phyloP scores from a whole-genome alignment of 495 filamentous ascomycete genomes.

The Hypoxylon perforatum region DNA sequence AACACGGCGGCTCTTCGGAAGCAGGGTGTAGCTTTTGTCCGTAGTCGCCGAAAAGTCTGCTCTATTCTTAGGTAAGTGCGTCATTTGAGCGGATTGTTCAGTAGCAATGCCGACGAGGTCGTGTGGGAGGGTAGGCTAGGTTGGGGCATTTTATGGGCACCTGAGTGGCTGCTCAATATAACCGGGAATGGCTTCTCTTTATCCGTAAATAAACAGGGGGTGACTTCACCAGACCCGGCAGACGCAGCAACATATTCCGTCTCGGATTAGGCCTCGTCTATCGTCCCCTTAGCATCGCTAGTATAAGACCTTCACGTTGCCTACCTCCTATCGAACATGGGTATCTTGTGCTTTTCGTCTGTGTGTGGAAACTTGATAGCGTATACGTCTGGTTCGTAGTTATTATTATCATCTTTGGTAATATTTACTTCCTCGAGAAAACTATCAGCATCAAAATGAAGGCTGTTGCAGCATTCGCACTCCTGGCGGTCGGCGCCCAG shows the following conservation, averaged over 20 bases:
- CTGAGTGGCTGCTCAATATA: conserved; percentile 36
- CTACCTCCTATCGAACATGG: not conserved
- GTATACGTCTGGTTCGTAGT: not conserved
- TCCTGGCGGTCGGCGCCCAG: conserved; percentile 46
- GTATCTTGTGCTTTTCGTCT: conserved; percentile 1
- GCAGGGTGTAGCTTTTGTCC: not conserved
- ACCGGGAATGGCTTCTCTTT: conserved; percentile 40
- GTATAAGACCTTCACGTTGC: conserved; percentile 32
- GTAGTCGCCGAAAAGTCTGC: not conserved
- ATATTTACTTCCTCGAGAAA: not conserved
- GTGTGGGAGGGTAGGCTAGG: not conserved
- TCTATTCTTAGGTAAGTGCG: conserved; percentile 29
- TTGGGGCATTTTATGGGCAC: not conserved
- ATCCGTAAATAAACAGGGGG: conserved; percentile 35
- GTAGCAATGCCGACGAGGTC: conserved; percentile 27
- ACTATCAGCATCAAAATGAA: conserved; percentile 50
- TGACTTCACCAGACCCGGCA: conserved; percentile 25
- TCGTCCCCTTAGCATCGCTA: not conserved
- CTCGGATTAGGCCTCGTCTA: conserved; percentile 30
- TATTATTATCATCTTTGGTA: conserved; percentile 1
- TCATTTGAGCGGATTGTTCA: conserved; percentile 16
- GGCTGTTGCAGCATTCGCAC: conserved; percentile 43
- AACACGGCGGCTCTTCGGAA: not conserved
- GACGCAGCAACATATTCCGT: conserved; percentile 41
- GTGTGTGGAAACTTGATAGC: not conserved